phyloP scores from a whole-genome alignment of 768 basidiomycete genomes.

The Boletales sp. region DNA sequence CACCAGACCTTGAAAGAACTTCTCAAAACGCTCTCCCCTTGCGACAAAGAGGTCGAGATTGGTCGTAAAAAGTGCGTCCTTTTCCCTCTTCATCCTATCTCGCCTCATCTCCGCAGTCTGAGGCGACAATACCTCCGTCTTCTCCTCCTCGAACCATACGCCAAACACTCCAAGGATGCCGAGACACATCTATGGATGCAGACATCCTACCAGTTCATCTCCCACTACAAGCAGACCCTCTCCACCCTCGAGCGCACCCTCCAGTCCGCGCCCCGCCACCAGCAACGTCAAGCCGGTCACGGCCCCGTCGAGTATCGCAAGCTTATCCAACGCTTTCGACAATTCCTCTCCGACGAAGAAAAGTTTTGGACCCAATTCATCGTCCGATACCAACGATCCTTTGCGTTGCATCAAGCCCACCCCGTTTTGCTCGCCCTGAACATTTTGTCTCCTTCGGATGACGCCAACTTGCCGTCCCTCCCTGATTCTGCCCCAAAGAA shows the following conservation, averaged over 20 bases:
- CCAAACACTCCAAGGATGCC: conserved; percentile 72
- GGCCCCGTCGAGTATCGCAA: conserved; percentile 83
- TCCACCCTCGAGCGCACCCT: conserved; percentile 58
- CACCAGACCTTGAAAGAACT: conserved; percentile 73
- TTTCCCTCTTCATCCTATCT: conserved; percentile 5
- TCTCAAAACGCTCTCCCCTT: conserved; percentile 71
- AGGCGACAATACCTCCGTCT: conserved; percentile 67
- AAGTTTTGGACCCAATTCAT: conserved; percentile 87
- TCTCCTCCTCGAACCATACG: conserved; percentile 63
- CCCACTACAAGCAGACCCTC: conserved; percentile 76
- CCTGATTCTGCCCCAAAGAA: conserved; percentile 19
- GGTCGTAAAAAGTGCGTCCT: conserved; percentile 75
- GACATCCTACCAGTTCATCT: conserved; percentile 83
- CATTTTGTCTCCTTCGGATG: conserved; percentile 43
- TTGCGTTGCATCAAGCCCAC: conserved; percentile 62
- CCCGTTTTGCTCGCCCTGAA: conserved; percentile 55
- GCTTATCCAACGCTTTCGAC: conserved; percentile 81
- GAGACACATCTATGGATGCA: conserved; percentile 91
- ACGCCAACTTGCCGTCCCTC: conserved; percentile 25
- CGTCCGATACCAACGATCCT: conserved; percentile 68
- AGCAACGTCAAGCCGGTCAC: conserved; percentile 39
- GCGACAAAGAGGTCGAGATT: conserved; percentile 83
- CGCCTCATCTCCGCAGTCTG: conserved; percentile 42
- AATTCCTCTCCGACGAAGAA: conserved; percentile 87
- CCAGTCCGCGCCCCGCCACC: conserved; percentile 39